Base-by-base conservation (phyloP, 2,329 filamentous ascomycete species). In the Lachnellula willkommii region DNA sequence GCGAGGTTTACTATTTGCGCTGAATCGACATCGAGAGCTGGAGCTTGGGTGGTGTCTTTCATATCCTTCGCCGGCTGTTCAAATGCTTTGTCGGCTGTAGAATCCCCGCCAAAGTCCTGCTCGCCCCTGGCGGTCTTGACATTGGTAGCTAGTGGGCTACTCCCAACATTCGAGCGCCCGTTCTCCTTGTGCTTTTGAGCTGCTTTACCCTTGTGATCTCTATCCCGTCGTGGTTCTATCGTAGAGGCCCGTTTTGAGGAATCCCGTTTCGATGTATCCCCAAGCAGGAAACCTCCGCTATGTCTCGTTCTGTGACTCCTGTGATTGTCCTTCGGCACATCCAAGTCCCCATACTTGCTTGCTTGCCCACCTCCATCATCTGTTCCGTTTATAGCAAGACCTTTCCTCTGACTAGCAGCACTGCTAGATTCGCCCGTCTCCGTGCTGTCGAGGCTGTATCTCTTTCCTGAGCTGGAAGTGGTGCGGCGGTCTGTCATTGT, bases 1-100 rank as follows among this genome's bases (percentile, higher is more conserved):
- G 93, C 93, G 81, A 97, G 89, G 66, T 91, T 91, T 43, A 97
- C 90, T 61, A 97, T 95, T 71, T 96, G 89, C 4, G 87, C 83
- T 7, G 92, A 88, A 66, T 96, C 92, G 57, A 88, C 79, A 65
- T 90, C 84, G 20, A 88, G 69, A 5, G 71, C 64, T 14, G 68
- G 60, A 20, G 52, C 24, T 22, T 50, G 51, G 48, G 53, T 3
- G 35, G 54, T 63, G 12, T 26, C 40, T 46, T 24, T 24, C 37
- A 2, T 51, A 12, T 32, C 32, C 47, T 8, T 57, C 50, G 17
- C 47, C 47, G 14, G 11, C 37, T 4, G 24, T 22, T 26, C 54
- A 36, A 58, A 53, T 11, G 43, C 35, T n/a, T 35, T 52, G 14
- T 57, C 50, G 45, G 17, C 53, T 24, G 54, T 54, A 26, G 47